Evolutionary conservation across 192 early-diverging fungal genomes (phyloP).

Genomic region (Coemansia sp.): DNA sequence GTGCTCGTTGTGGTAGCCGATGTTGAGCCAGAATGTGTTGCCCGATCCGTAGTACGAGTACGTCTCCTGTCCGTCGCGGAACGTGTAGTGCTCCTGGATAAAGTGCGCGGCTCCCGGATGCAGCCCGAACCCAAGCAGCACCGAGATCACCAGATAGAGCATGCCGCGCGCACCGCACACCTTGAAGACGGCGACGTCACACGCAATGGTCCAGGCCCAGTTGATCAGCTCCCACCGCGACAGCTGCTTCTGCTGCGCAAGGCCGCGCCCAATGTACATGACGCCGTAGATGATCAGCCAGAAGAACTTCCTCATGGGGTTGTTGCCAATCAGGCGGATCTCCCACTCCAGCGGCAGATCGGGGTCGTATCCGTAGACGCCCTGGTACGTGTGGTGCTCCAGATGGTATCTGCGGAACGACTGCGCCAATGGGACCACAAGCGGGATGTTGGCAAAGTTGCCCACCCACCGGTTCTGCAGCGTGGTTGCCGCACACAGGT

Average conservation of each 20-base stretch:
- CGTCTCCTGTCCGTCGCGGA: constrained; percentile 90
- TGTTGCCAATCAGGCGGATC: constrained; percentile 70
- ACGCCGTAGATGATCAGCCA: constrained; percentile 84
- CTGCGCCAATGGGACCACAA: constrained; percentile 76
- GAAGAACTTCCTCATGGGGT: constrained; percentile 66
- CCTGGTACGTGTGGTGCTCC: constrained; percentile 97
- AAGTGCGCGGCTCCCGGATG: constrained; percentile 96
- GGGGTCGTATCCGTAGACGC: constrained; percentile 89
- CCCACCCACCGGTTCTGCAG: constrained; percentile 81
- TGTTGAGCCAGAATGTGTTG: constrained; percentile 89
- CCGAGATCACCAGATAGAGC: constrained; percentile 65
- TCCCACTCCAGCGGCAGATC: constrained; percentile 92
- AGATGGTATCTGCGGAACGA: constrained; percentile 88
- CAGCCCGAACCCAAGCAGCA: constrained; percentile 81
- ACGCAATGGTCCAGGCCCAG: constrained; percentile 65
- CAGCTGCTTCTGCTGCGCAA: constrained; percentile 65
- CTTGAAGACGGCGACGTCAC: constrained; percentile 58
- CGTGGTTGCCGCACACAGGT: constrained; percentile 70
- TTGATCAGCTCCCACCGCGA: constrained; percentile 80
- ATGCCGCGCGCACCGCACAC: constrained; percentile 66
- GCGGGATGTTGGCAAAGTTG: constrained; percentile 80
- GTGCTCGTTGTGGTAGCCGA: constrained; percentile 98
- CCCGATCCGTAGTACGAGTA: constrained; percentile 95
- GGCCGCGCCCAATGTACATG: constrained; percentile 82
- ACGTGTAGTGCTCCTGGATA: constrained; percentile 96